phyloP scores from a whole-genome alignment of 345 rosid genomes.

The Carallia pectinifolia region DNA sequence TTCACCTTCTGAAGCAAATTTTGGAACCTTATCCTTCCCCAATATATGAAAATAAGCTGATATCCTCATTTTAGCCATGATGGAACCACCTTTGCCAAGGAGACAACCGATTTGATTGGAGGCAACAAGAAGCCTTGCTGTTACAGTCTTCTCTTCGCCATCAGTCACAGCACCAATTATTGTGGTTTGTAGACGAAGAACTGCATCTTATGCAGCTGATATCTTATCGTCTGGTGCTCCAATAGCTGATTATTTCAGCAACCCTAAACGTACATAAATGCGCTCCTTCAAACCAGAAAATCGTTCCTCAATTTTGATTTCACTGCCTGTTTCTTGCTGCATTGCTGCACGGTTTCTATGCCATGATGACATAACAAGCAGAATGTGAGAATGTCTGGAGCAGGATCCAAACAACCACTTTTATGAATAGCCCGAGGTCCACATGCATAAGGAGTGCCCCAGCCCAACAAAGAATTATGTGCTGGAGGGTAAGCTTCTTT shows the following conservation, averaged over 20 bases:
- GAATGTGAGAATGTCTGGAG: conserved; percentile 46
- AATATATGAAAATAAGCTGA: conserved; percentile 56
- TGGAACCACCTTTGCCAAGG: conserved; percentile 69
- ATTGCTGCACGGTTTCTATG: conserved; percentile 58
- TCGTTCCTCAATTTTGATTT: conserved; percentile 60
- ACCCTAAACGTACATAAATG: conserved; percentile 29
- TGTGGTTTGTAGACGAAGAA: conserved; percentile 64
- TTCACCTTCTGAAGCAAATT: conserved; percentile 66
- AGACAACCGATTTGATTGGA: conserved; percentile 73
- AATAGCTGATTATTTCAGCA: conserved; percentile 20
- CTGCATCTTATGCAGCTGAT: conserved; percentile 66
- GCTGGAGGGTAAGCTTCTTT: conserved; percentile 30
- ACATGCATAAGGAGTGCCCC: conserved; percentile 35
- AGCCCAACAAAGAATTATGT: conserved; percentile 36
- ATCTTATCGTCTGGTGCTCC: conserved; percentile 53
- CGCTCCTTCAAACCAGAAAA: conserved; percentile 56
- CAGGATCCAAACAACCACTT: conserved; percentile 26
- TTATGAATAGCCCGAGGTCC: conserved; percentile 46
- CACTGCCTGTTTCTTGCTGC: conserved; percentile 70
- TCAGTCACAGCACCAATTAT: conserved; percentile 53
- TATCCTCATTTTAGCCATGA: conserved; percentile 70
- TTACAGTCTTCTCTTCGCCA: conserved; percentile 45
- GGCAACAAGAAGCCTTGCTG: conserved; percentile 57
- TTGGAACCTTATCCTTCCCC: conserved; percentile 70
- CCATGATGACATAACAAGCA: conserved; percentile 57